These are phyloP conservation scores for Karstenula rhodostoma DNA, from an alignment of 2,329 filamentous ascomycete genomes.

Conservation along the genomic window DNA sequence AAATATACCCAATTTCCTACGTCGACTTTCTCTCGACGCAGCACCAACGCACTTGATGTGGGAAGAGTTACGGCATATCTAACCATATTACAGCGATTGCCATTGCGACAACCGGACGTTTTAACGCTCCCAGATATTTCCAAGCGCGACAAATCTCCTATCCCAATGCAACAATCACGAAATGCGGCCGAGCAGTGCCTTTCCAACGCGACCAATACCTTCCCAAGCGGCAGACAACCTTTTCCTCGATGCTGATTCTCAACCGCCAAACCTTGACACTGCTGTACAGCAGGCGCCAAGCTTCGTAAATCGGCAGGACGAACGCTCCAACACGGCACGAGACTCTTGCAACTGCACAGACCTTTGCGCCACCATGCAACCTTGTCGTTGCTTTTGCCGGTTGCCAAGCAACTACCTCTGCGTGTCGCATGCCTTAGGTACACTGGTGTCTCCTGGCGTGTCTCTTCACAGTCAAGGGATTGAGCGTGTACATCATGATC, in stretches of 20 bases:
- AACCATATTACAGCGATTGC: background rate
- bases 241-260: background rate
- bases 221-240: constrained; percentile 13
- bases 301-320: constrained; percentile 4
- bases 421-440: constrained; percentile 3
- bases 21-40: background rate
- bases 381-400: constrained; percentile 11
- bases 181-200: constrained; percentile 8
- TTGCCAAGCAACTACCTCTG: constrained; percentile 19
- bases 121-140: too few relatives aligned
- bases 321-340: background rate
- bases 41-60: background rate
- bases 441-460: background rate
- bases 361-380: constrained; percentile 15
- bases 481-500: background rate
- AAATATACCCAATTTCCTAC: constrained; percentile 27
- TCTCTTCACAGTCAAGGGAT: background rate
- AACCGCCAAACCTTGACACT: background rate
- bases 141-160: too few relatives aligned
- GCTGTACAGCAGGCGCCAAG: background rate
- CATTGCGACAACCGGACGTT: background rate
- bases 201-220: constrained; percentile 29
- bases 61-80: background rate
- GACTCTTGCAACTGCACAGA: background rate
- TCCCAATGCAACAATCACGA: too few relatives aligned